A percentile compares a stretch with the other conserved stretches of the same genome.
phyloP scores from a whole-genome alignment of 176 grass and related monocot species.

The Pharus latifolius region DNA sequence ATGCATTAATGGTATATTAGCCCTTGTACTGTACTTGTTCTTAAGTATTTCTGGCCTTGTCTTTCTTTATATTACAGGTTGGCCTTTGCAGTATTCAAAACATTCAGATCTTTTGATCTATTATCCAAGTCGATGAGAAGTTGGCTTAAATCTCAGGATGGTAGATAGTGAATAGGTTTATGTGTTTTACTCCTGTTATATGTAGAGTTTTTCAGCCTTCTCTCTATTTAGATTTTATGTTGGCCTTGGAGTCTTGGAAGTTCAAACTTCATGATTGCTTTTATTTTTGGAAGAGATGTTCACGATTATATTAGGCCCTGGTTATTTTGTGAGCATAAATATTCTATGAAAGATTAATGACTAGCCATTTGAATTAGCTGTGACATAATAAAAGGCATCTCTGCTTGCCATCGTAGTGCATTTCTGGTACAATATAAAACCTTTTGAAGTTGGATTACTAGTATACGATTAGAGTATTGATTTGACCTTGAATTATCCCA shows the following conservation, averaged over 20 bases:
- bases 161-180: no score
- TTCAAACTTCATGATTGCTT: no score
- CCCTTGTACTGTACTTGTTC: no score
- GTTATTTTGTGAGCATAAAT: neutral
- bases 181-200: no score
- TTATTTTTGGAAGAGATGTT: neutral
- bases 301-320: neutral
- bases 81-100: no score
- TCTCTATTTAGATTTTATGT: no score
- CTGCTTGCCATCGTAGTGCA: conserved; percentile 4
- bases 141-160: neutral
- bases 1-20: neutral
- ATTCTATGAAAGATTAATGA: neutral
- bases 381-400: neutral
- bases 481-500: neutral
- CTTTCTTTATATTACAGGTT: no score
- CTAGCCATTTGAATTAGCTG: neutral
- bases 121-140: neutral
- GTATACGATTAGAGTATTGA: neutral
- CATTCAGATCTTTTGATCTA: neutral
- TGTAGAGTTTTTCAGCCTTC: no score
- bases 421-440: neutral
- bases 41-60: no score
- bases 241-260: no score
- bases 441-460: neutral